These are phyloP conservation scores for Mycena maculata DNA, from an alignment of 768 basidiomycete species.

Conservation along the genomic window DNA sequence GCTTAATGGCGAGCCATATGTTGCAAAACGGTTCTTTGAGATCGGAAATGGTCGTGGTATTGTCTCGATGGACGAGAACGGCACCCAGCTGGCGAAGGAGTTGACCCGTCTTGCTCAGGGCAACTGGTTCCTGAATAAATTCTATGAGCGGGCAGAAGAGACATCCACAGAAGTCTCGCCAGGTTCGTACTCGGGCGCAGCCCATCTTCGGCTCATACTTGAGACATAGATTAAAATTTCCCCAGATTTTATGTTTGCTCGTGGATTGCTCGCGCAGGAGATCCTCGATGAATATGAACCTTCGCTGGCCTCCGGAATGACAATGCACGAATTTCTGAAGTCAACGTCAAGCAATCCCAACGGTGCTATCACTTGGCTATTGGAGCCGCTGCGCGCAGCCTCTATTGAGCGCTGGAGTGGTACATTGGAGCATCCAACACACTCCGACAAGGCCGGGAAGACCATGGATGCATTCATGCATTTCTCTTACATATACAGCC, in stretches of 20 bases:
- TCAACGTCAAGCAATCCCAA: neutral
- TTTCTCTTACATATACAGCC: conserved; percentile 13
- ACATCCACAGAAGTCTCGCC: neutral
- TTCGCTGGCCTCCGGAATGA: conserved; percentile 3
- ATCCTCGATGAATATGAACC: neutral
- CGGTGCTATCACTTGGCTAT: conserved; percentile 5
- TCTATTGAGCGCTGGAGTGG: conserved; percentile 13
- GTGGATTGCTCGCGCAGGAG: conserved; percentile 7
- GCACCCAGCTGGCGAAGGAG: conserved; percentile 5
- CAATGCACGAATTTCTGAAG: neutral
- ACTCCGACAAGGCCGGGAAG: conserved; percentile 6
- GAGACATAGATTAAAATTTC: no score
- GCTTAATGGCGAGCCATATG: neutral
- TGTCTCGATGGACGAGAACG: conserved; percentile 1
- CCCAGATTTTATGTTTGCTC: conserved; percentile 16
- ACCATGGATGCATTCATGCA: conserved; percentile 20
- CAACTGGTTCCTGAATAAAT: conserved; percentile 11
- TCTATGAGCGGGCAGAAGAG: conserved; percentile 12
- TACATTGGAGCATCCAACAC: conserved; percentile 3
- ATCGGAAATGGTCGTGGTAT: neutral
- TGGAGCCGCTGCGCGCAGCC: conserved; percentile 4
- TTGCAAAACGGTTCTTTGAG: conserved; percentile 8
- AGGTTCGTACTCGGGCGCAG: neutral
- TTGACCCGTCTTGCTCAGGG: conserved; percentile 3
- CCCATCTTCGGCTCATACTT: no score